Percentiles rank a stretch among this genome's conserved stretches.
Conservation (phyloP, 164 flowering plant species). For the Chimonanthus salicifolius region DNA sequence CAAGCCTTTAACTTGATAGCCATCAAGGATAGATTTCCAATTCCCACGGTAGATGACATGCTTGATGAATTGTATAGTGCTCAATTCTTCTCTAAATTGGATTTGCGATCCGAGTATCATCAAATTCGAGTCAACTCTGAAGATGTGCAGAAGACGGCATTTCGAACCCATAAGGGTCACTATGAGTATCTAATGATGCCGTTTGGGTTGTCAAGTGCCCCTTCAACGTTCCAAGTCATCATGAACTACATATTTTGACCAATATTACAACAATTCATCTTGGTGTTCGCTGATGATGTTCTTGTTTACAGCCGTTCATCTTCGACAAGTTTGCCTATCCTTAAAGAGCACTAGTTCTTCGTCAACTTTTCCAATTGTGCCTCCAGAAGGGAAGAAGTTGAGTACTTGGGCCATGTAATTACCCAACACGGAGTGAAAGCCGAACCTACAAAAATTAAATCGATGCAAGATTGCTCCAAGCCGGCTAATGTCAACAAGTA, state of each 20-base stretch:
- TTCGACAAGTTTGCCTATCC: neutral
- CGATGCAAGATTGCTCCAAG: neutral
- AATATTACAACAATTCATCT: neutral
- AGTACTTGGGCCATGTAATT: neutral
- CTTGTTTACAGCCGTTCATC: neutral
- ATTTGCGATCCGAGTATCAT: no score
- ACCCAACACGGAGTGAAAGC: neutral
- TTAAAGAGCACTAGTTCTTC: neutral
- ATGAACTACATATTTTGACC: constrained; percentile 1
- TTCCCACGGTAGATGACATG: no score
- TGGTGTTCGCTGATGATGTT: constrained; percentile 1
- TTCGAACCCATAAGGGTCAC: neutral
- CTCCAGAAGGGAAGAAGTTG: neutral
- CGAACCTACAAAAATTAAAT: neutral
- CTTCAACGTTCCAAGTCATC: neutral
- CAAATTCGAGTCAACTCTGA: neutral
- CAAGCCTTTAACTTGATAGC: no score
- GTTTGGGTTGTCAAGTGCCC: neutral
- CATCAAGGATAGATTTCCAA: no score
- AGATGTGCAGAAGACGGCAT: no score
- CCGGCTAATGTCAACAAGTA: neutral
- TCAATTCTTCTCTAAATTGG: no score
- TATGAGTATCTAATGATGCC: neutral
- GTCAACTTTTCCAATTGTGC: neutral
- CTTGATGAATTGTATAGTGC: no score